Base-by-base conservation (phyloP, 2,329 filamentous ascomycete genomes). In the Aspergillus ustus region DNA sequence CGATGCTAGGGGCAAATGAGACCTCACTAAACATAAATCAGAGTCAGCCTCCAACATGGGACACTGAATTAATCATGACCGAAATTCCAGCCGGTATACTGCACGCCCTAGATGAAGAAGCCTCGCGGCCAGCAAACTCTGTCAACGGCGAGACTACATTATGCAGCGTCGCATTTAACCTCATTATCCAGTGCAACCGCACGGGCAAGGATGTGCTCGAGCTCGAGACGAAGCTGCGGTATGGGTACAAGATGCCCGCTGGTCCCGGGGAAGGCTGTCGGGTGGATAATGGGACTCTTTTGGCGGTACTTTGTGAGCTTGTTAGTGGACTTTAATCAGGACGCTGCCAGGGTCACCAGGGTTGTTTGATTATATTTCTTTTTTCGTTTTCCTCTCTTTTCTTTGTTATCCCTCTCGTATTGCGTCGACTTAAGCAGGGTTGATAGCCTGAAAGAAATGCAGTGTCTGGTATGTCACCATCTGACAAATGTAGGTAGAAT, bases 171-270 rank as follows among this genome's bases (percentile, higher is more conserved):
- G 56, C 56, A 7, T 58, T 58, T 11, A 34, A 52, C 15, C 48
- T 58, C 7, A n/a, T 58, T 8, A 45, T 52, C 56, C 48, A 52
- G 19, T 58, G 56, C 56, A 58, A 51, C 29, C 48, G 48, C 20
- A 52, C 20, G 31, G 48, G 56, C 7, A 58, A 20, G 20, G 37
- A 51, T 22, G 22, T 52, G 37, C 29, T 58, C 6, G 31, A 58
- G 46, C 34, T 58, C 8, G 56, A 58, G 46, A 52, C 46, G 2
- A 58, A 34, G 56, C 19, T 58, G 48, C 56, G 56, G 25, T 19
- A 29, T 22, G 56, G 56, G 11, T 58, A 58, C 34, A 58, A 15
- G 37, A 46, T 52, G 37, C 56, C 56, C 2, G 34, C 56, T 52
- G 1, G 13, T 44, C 34, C 48, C 6, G 56, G 56, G 4, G 56